A percentile compares a stretch with the other conserved stretches of the same genome.
These are phyloP conservation scores for Dothistroma septosporum DNA, from an alignment of 2,329 filamentous ascomycete genomes.

Conservation along the genomic window DNA sequence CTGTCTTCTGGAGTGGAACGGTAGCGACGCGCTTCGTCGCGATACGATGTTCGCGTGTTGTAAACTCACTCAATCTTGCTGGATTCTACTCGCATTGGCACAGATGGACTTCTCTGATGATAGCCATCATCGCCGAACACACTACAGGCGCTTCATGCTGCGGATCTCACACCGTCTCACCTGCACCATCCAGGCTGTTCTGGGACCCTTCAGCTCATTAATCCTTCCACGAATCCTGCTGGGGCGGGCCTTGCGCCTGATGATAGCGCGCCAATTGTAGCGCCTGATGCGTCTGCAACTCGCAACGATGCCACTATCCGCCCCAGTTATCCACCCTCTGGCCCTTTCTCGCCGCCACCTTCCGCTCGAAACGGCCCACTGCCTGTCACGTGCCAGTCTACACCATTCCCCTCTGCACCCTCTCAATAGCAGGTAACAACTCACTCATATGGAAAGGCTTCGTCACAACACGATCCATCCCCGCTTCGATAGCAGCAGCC, in stretches of 20 bases:
- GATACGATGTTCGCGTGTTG: not conserved
- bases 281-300: too few relatives aligned
- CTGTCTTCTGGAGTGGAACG: not conserved
- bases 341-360: not conserved
- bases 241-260: too few relatives aligned
- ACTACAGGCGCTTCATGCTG: not conserved
- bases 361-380: not conserved
- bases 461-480: slow-evolving; percentile 58
- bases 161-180: too few relatives aligned
- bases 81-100: not conserved
- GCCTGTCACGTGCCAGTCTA: not conserved
- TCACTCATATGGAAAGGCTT: slow-evolving; percentile 39
- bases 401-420: not conserved
- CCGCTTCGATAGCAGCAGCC: slow-evolving; percentile 62
- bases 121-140: not conserved
- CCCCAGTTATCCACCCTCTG: too few relatives aligned
- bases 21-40: not conserved
- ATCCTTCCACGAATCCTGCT: too few relatives aligned
- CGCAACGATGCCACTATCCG: too few relatives aligned
- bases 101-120: not conserved
- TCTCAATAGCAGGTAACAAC: slow-evolving; percentile 44
- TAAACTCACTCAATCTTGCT: not conserved
- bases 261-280: too few relatives aligned
- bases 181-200: too few relatives aligned
- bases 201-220: too few relatives aligned